Evolutionary conservation across 257 asterid species (phyloP), one percentile per base, ranked within the genome.

Genomic region (Penstemon barbatus): DNA sequence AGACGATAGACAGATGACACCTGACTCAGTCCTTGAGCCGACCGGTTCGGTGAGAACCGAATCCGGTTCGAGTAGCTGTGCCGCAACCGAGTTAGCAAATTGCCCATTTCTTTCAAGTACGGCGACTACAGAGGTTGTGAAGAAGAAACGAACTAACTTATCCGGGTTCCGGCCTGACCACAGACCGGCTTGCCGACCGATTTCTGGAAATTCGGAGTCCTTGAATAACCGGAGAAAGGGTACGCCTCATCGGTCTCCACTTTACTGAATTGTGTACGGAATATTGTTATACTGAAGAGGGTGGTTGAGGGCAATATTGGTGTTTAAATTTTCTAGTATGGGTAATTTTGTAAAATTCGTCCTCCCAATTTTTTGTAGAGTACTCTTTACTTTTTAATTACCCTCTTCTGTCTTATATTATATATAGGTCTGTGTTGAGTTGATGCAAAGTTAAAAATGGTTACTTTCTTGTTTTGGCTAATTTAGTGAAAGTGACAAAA

Each of bases 1-100:
- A 1, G 92, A 85, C 6, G 92, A 88, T 1, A 85, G 84, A 3
- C 91, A 78, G 46, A 76, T 83, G 90, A 87, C 94, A 0, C 90
- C 95, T 5, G 91, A 86, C 52, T 82, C 96, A 41, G 86, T 87
- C 6, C 85, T 89, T 0, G 92, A 84, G 43, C 85, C 68, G 52
- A 41, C 74, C 50, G 85, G 78, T 51, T 87, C 89, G 0, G 5
- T 50, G 12, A 53, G 76, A 57, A 79, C 92, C 0, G 96, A 85
- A 9, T 85, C 97, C 60, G 33, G 33, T 25, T 25, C 33, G 33
- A 25, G 33, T 25, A 25, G 33, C 33, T 25, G 33, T 25, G 33
- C 33, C 33, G 33, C 33, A 25, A 25, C 33, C 33, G 33, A 25
- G 33, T 25, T 25, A 25, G 33, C 33, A 25, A 25, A 25, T 2